Evolutionary conservation across 257 asterid species (phyloP), one percentile per base, ranked within the genome.

Genomic region (Solanum gracilifrons): DNA sequence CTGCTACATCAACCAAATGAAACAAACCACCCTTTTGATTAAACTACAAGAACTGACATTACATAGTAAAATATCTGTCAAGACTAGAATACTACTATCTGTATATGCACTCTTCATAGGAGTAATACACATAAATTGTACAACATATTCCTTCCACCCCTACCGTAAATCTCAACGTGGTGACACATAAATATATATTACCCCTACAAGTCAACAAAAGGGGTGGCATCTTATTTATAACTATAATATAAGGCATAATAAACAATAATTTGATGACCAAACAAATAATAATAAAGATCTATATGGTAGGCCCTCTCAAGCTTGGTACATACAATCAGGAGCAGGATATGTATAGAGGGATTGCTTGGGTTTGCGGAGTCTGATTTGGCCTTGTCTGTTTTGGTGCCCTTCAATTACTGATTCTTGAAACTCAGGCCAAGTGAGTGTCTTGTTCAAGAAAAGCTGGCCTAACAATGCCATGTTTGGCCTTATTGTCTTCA

Each of bases 271-370:
- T 46, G 66, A 68, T 20, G 48, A 37, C 55, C 79, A 62, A 76
- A 35, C 84, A 68, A 75, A 75, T 23, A 71, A 11, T 72, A 16
- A 60, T 74, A 15, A 62, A 37, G 64, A 37, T 35, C 68, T 66
- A 35, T 27, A 62, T 18, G 64, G 43, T 4, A 43, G 27, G 76
- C 80, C 32, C 41, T 4, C 75, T 94, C 90, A 92, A 48, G 95
- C 91, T 64, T 80, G 91, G 91, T 98, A 97, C 99, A 95, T 97
- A 91, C 99, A 97, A 90, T 97, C 98, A 2, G 98, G 98, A 41
- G 98, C 98, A 41, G 99, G 99, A 43, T 97, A 97, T 2, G 99
- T 95, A 15, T 93, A 97, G 29, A 97, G 91, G 29, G 98, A 95
- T 88, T 97, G 98, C 64, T 88, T 83, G 16, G 96, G 91, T 87